Evolutionary conservation across 2,329 filamentous ascomycete species (phyloP).

Genomic region (Nigrospora osmanthi): DNA sequence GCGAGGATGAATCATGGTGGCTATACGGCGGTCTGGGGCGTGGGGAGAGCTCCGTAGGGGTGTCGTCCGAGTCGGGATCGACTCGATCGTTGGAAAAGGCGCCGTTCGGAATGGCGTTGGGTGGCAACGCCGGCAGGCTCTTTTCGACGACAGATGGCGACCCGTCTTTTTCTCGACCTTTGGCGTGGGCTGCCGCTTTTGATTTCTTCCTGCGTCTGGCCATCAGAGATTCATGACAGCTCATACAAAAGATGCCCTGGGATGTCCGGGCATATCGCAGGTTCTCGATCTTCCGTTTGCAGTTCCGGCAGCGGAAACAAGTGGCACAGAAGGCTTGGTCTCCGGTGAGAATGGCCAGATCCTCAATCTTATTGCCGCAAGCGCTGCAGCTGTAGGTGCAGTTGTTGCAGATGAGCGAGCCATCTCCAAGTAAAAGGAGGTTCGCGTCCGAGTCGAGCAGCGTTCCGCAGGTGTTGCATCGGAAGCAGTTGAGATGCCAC

Average conservation of each 20-base stretch:
- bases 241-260: constrained; percentile 99
- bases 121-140: constrained; percentile 83
- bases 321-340: constrained; percentile 97
- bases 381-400: constrained; percentile 98
- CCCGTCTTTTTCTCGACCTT: constrained; percentile 54
- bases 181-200: constrained; percentile 56
- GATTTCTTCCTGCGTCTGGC: constrained; percentile 82
- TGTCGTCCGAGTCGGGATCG: constrained; percentile 52
- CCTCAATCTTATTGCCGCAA: constrained; percentile 96
- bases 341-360: constrained; percentile 91
- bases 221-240: constrained; percentile 95
- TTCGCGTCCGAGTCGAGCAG: constrained; percentile 98
- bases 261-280: constrained; percentile 94
- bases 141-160: constrained; percentile 76
- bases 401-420: constrained; percentile 97
- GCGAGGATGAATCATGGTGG: constrained; percentile 44
- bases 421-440: constrained; percentile 91
- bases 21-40: constrained; percentile 44
- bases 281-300: constrained; percentile 98
- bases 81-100: constrained; percentile 54
- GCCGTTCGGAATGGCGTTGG: constrained; percentile 57
- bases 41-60: constrained; percentile 62
- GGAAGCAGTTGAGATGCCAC: constrained; percentile 99
- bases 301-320: constrained; percentile 95
- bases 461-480: constrained; percentile 91